Evolutionary conservation across 768 basidiomycete species (phyloP).

Genomic region (Galerina marginata): DNA sequence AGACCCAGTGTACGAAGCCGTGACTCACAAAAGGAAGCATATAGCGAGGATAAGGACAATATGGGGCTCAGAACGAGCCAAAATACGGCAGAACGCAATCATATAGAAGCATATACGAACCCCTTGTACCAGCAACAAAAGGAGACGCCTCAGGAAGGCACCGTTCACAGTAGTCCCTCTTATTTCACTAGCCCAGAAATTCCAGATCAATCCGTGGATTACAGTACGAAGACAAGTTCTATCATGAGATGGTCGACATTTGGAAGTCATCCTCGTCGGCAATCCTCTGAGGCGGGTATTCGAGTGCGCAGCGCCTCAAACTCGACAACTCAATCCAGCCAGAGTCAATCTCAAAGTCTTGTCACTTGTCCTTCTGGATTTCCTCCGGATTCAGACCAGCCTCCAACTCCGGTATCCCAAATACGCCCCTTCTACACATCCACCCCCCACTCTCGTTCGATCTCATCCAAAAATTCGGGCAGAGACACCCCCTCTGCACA

Average conservation of each 20-base stretch:
- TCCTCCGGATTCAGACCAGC: constrained; percentile 11
- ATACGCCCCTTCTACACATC: constrained; percentile 20
- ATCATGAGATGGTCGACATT: constrained; percentile 22
- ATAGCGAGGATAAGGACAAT: constrained; percentile 1
- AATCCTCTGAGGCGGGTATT: constrained; percentile 1
- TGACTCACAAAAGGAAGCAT: constrained; percentile 11
- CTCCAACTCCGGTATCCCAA: constrained; percentile 23
- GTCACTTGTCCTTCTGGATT: constrained; percentile 14
- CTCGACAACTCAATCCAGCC: constrained; percentile 26
- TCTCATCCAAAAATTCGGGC: constrained; percentile 8
- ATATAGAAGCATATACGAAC: constrained; percentile 11
- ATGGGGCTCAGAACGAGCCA: constrained; percentile 7
- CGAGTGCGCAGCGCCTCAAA: constrained; percentile 10
- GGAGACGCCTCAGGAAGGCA: background rate
- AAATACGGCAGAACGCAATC: constrained; percentile 1
- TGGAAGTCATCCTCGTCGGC: constrained; percentile 13
- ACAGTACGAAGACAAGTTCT: background rate
- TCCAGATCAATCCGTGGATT: background rate
- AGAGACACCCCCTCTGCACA: constrained; percentile 33
- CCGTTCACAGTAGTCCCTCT: background rate
- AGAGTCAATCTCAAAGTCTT: constrained; percentile 21
- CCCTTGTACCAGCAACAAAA: constrained; percentile 8
- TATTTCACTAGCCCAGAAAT: background rate
- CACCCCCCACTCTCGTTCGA: constrained; percentile 17
- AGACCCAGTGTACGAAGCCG: constrained; percentile 17